Evolutionary conservation across 2,329 filamentous ascomycete genomes (phyloP).

Genomic region (Aspergillus proliferans): DNA sequence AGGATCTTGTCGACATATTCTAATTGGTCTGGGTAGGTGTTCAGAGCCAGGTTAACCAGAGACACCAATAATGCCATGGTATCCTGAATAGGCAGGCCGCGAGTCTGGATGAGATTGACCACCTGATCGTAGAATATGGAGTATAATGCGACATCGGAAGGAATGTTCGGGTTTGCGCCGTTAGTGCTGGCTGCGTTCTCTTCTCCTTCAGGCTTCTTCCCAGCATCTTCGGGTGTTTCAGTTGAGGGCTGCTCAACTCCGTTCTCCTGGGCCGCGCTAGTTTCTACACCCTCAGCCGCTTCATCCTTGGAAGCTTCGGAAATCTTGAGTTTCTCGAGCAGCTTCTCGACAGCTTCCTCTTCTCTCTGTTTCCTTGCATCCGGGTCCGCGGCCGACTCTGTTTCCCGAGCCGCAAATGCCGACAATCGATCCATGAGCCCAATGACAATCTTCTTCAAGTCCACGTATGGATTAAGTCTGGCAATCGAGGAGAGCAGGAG

Average conservation of each 20-base stretch:
- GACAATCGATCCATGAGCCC: conserved; percentile 95
- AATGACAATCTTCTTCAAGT: conserved; percentile 96
- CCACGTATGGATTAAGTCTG: conserved; percentile 88
- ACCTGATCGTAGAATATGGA: conserved; percentile 98
- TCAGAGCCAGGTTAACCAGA: conserved; percentile 83
- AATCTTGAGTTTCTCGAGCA: conserved; percentile 73
- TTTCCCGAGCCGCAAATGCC: conserved; percentile 86
- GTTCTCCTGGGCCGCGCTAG: conserved; percentile 29
- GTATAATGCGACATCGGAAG: conserved; percentile 75
- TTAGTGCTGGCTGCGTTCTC: conserved; percentile 29
- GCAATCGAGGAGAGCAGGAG: conserved; percentile 91
- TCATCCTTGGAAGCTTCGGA: conserved; percentile 48
- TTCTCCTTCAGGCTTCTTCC: conserved; percentile 20
- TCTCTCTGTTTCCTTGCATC: conserved; percentile 72
- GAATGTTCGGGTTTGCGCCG: conserved; percentile 31
- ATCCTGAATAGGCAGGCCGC: conserved; percentile 87
- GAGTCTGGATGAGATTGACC: conserved; percentile 83
- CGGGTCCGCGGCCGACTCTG: conserved; percentile 61
- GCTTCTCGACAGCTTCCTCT: conserved; percentile 70
- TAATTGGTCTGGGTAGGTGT: conserved; percentile 85
- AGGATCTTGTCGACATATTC: conserved; percentile 96
- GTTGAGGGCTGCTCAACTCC: conserved; percentile 29
- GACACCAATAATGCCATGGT: conserved; percentile 93
- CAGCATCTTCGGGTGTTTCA: conserved; percentile 20
- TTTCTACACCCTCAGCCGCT: conserved; percentile 30